phyloP scores from a whole-genome alignment of 2,329 filamentous ascomycete species.

The Cryphonectria radicalis region DNA sequence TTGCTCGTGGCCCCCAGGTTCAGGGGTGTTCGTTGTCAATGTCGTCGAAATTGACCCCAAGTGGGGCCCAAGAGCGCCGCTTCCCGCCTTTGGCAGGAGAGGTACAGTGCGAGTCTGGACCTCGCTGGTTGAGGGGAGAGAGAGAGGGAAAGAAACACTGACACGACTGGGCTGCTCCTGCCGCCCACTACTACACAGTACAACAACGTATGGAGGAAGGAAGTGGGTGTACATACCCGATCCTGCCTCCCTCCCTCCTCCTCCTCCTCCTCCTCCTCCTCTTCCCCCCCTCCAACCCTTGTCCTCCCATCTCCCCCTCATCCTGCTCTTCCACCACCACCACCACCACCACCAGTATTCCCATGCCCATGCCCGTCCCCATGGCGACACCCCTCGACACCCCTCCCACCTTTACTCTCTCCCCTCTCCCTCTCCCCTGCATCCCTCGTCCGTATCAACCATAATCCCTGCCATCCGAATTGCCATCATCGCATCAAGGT shows the following conservation, averaged over 20 bases:
- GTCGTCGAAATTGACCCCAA: slow-evolving; percentile 14
- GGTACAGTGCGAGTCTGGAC: slow-evolving; percentile 4
- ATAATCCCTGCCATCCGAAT: neutral
- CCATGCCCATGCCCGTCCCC: neutral
- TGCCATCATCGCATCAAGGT: neutral
- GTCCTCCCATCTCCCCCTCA: neutral
- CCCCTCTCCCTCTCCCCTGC: neutral
- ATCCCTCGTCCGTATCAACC: neutral
- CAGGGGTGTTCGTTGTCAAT: neutral
- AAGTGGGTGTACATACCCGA: neutral
- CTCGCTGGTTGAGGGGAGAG: neutral
- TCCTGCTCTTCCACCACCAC: neutral
- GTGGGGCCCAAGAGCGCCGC: neutral
- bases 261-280: too few relatives aligned
- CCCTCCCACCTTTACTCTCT: neutral
- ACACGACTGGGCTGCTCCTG: neutral
- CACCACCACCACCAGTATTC: neutral
- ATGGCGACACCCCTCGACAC: too few relatives aligned
- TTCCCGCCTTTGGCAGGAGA: slow-evolving; percentile 11
- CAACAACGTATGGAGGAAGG: too few relatives aligned
- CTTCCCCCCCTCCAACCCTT: too few relatives aligned
- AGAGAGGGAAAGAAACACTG: neutral
- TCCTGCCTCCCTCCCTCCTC: neutral
- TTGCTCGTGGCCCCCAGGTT: neutral
- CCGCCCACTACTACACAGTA: neutral